These are phyloP conservation scores for Phytophthora syringae DNA, from an alignment of 352 stramenopile species.

Conservation along the genomic window DNA sequence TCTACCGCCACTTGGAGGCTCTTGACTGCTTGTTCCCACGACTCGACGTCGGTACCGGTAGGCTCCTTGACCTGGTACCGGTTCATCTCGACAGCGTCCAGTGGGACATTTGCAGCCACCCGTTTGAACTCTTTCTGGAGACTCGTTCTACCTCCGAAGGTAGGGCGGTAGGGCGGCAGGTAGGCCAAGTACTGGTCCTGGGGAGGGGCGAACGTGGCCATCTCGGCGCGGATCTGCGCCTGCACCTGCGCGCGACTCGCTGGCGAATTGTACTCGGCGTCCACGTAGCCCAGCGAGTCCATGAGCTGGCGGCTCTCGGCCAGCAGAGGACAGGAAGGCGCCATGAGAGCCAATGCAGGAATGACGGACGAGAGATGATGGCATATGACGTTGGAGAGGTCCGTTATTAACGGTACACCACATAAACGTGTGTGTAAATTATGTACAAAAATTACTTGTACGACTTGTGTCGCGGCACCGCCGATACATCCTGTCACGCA, in stretches of 20 bases:
- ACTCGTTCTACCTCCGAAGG: conserved; percentile 56
- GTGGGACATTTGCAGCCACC: conserved; percentile 65
- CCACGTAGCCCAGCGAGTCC: conserved; percentile 79
- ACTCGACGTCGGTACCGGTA: conserved; percentile 44
- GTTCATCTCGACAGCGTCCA: conserved; percentile 79
- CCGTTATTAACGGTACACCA: too few relatives aligned
- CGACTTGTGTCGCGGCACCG: too few relatives aligned
- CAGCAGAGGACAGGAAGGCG: conserved; percentile 62
- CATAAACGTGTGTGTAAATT: too few relatives aligned
- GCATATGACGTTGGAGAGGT: too few relatives aligned
- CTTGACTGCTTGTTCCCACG: conserved; percentile 64
- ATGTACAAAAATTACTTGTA: too few relatives aligned
- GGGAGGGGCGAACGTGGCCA: conserved; percentile 66
- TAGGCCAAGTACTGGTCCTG: conserved; percentile 64
- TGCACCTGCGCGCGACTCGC: conserved; percentile 62
- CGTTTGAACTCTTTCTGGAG: conserved; percentile 79
- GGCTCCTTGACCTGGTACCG: conserved; percentile 67
- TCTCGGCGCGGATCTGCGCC: conserved; percentile 73
- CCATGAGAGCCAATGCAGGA: too few relatives aligned
- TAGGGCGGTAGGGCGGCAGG: conserved; percentile 60
- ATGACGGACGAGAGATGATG: too few relatives aligned
- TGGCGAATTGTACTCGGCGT: conserved; percentile 64
- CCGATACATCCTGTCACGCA: too few relatives aligned
- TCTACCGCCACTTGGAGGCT: conserved; percentile 63
- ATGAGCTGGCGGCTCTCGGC: conserved; percentile 68